Conservation (phyloP, 148 eudicot genomes). For the Silene conica region DNA sequence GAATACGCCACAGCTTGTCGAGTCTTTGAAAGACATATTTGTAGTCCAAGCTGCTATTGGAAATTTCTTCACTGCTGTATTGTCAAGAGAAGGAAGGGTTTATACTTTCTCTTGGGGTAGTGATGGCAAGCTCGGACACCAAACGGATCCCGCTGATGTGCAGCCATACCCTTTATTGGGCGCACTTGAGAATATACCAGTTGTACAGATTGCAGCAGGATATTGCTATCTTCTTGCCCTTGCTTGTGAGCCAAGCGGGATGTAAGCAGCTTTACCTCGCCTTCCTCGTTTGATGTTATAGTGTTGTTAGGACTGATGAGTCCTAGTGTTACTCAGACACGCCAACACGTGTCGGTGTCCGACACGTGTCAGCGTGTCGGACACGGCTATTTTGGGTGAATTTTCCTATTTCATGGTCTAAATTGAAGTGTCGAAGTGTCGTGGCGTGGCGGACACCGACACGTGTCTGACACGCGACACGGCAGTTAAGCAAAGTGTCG, state of each 20-base stretch:
- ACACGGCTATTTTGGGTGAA: no score
- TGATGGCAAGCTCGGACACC: constrained; percentile 81
- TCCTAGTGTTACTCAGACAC: no score
- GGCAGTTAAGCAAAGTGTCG: no score
- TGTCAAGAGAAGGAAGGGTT: constrained; percentile 90
- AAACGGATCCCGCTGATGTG: constrained; percentile 57
- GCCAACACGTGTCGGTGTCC: no score
- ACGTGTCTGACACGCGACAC: no score
- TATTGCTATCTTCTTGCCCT: constrained; percentile 90
- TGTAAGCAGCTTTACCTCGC: constrained; percentile 46
- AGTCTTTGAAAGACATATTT: constrained; percentile 81
- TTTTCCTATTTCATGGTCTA: no score
- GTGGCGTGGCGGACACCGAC: no score
- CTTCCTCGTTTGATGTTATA: background rate
- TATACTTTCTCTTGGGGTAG: constrained; percentile 93
- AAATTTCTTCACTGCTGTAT: constrained; percentile 80
- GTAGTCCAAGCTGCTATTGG: constrained; percentile 95
- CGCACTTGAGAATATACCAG: constrained; percentile 68
- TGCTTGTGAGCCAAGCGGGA: constrained; percentile 83
- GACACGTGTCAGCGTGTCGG: no score
- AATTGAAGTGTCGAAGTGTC: no score
- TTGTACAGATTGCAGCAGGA: constrained; percentile 89
- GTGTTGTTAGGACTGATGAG: background rate
- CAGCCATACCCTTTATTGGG: constrained; percentile 78
- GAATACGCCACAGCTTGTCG: constrained; percentile 58